Conservation (phyloP, 2,329 filamentous ascomycete genomes). For the Daldinia eschscholtzii region DNA sequence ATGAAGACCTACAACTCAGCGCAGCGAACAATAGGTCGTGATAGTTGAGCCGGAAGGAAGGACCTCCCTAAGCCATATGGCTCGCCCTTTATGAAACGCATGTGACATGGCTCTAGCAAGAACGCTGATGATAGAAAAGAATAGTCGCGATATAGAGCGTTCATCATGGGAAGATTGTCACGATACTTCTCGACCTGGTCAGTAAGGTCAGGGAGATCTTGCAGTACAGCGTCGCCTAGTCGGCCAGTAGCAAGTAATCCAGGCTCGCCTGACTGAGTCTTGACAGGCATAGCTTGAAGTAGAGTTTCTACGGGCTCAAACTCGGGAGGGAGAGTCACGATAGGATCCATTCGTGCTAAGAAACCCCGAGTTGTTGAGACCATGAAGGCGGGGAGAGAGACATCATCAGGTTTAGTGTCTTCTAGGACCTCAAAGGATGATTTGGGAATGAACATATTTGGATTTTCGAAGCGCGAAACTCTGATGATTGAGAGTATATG, state of each 20-base stretch:
- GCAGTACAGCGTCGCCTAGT: slow-evolving; percentile 80
- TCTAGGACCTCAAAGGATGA: slow-evolving; percentile 70
- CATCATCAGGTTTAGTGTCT: slow-evolving; percentile 73
- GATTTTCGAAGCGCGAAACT: not conserved
- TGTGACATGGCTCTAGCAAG: slow-evolving; percentile 90
- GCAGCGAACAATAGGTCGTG: slow-evolving; percentile 85
- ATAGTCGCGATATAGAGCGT: slow-evolving; percentile 91
- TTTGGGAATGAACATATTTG: slow-evolving; percentile 47
- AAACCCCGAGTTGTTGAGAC: slow-evolving; percentile 82
- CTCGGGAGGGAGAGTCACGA: slow-evolving; percentile 74
- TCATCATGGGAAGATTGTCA: slow-evolving; percentile 81
- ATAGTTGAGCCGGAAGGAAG: slow-evolving; percentile 77
- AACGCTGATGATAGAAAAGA: slow-evolving; percentile 91
- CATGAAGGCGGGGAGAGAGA: slow-evolving; percentile 79
- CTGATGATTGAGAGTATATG: not conserved
- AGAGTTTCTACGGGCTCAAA: slow-evolving; percentile 77
- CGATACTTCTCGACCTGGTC: slow-evolving; percentile 77
- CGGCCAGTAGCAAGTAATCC: slow-evolving; percentile 81
- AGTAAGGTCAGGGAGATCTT: slow-evolving; percentile 82
- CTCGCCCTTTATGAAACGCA: slow-evolving; percentile 76
- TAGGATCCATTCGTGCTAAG: slow-evolving; percentile 74
- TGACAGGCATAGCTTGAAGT: slow-evolving; percentile 69
- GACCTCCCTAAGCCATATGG: slow-evolving; percentile 83
- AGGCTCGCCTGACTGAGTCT: slow-evolving; percentile 77
- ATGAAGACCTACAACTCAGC: slow-evolving; percentile 79